Conservation (phyloP, 2,329 filamentous ascomycete species). For the Diaporthe eres region DNA sequence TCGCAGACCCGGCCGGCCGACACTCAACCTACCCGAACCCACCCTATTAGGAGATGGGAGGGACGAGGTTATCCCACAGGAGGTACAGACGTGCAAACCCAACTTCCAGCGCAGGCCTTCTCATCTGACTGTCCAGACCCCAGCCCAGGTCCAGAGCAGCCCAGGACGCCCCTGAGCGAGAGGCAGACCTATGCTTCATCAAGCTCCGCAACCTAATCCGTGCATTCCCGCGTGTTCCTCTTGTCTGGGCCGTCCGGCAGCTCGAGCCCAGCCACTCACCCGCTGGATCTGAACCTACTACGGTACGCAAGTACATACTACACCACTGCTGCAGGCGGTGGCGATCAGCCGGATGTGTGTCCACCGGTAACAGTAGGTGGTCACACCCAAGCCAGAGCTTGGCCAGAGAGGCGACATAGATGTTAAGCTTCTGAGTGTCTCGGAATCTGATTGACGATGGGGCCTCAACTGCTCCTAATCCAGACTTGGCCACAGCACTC, state of each 20-base stretch:
- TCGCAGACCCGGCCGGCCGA: conserved; percentile 28
- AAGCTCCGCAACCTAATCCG: background rate
- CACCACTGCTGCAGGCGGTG: conserved; percentile 5
- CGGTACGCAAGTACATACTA: background rate
- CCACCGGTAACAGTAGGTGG: conserved; percentile 5
- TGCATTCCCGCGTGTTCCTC: conserved; percentile 25
- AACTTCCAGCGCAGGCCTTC: background rate
- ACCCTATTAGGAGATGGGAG: background rate
- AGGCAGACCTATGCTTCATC: conserved; percentile 4
- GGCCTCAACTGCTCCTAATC: background rate
- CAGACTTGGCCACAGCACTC: background rate
- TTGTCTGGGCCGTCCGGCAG: conserved; percentile 18
- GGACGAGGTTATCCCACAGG: too few species aligned
- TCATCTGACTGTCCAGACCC: conserved; percentile 3
- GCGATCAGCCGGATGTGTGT: conserved; percentile 19
- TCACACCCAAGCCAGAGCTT: background rate
- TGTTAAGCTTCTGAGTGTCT: conserved; percentile 5
- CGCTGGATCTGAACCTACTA: background rate
- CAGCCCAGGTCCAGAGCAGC: background rate
- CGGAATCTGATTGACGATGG: background rate
- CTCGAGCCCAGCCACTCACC: conserved; percentile 12
- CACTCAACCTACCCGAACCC: conserved; percentile 23
- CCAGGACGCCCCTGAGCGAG: background rate
- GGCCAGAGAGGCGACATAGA: conserved; percentile 1
- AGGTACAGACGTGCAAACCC: too few species aligned